phyloP scores from a whole-genome alignment of 768 basidiomycete species.

The Russula emetica region DNA sequence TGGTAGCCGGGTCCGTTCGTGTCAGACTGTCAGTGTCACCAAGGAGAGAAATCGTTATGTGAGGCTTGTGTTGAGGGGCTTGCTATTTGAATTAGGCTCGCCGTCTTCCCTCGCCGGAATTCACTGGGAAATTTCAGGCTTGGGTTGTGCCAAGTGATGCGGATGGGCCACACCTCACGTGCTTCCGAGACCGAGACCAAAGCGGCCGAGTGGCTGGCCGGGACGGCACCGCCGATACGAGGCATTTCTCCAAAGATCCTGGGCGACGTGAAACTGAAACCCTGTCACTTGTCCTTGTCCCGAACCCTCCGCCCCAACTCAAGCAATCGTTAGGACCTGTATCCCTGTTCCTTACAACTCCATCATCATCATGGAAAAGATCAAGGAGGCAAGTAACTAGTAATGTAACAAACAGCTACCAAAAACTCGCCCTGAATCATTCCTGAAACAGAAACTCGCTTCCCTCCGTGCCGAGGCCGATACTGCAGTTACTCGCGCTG shows the following conservation, averaged over 20 bases:
- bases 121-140: too few species aligned
- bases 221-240: background rate
- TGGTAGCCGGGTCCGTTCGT: too few species aligned
- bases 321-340: background rate
- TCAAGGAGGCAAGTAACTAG: conserved; percentile 13
- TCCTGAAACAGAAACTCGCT: conserved; percentile 16
- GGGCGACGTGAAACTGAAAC: background rate
- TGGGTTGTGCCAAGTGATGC: too few species aligned
- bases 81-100: too few species aligned
- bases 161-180: too few species aligned
- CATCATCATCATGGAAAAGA: conserved; percentile 14
- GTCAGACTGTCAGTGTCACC: too few species aligned
- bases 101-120: too few species aligned
- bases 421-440: too few species aligned
- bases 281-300: background rate
- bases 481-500: conserved; percentile 7
- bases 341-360: background rate
- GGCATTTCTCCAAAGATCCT: background rate
- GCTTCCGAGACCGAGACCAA: background rate
- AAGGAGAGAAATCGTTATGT: too few species aligned
- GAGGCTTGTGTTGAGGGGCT: too few species aligned
- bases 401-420: too few species aligned
- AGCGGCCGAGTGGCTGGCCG: background rate
- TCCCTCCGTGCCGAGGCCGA: conserved; percentile 20
- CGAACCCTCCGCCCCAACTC: conserved; percentile 11